A percentile compares a stretch with the other conserved stretches of the same genome.
Conservation (phyloP, 768 basidiomycete genomes). For the Pleurotus sapidus region DNA sequence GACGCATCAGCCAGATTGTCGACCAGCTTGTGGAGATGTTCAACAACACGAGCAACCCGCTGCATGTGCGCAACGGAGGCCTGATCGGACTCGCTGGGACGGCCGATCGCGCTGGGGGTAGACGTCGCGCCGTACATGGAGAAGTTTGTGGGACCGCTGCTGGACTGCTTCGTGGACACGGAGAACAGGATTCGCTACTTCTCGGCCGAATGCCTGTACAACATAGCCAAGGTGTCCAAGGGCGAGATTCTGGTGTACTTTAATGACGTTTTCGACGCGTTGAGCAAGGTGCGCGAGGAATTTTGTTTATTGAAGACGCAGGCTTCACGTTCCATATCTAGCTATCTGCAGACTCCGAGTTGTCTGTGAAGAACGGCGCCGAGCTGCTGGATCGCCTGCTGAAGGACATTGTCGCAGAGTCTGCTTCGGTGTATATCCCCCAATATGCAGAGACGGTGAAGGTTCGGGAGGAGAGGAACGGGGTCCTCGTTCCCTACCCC, state of each 20-base stretch:
- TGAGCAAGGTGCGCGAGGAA: conserved; percentile 81
- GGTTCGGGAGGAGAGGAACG: conserved; percentile 56
- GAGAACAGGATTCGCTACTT: conserved; percentile 97
- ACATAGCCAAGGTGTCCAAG: conserved; percentile 96
- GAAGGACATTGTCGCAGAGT: conserved; percentile 97
- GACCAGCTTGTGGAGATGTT: conserved; percentile 96
- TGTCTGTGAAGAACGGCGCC: conserved; percentile 97
- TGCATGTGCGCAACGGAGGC: conserved; percentile 92
- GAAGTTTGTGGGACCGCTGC: conserved; percentile 83
- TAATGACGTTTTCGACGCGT: conserved; percentile 96
- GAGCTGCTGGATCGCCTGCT: conserved; percentile 95
- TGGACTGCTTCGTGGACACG: conserved; percentile 89
- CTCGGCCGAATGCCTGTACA: conserved; percentile 97
- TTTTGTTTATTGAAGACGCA: neutral
- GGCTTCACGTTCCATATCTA: conserved; percentile 28
- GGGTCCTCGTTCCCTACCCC: conserved; percentile 64
- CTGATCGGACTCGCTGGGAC: conserved; percentile 95
- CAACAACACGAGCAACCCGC: conserved; percentile 73
- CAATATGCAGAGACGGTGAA: conserved; percentile 80
- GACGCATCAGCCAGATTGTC: conserved; percentile 81
- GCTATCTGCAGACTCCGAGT: conserved; percentile 94
- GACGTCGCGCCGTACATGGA: conserved; percentile 95
- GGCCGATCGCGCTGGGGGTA: conserved; percentile 93
- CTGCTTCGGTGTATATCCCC: conserved; percentile 91
- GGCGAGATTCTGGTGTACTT: conserved; percentile 96